phyloP scores from a whole-genome alignment of 345 rosid genomes.

The Sonneratia caseolaris region DNA sequence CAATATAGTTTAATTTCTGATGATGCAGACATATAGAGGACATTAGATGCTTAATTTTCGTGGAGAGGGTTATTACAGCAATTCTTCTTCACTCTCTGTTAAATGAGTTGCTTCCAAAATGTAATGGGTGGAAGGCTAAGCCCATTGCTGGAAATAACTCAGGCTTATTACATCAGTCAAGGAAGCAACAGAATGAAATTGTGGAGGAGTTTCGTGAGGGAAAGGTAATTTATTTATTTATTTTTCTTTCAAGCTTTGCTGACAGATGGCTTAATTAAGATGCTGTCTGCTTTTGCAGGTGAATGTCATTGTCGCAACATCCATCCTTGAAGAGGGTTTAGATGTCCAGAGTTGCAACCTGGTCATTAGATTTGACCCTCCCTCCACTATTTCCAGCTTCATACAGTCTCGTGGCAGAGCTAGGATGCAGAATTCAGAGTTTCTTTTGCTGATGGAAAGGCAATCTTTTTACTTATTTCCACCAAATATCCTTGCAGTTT shows the following conservation, averaged over 20 bases:
- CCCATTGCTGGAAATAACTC: conserved; percentile 67
- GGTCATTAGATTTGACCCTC: conserved; percentile 81
- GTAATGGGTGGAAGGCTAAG: conserved; percentile 46
- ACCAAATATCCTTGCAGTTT: not conserved
- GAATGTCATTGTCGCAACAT: conserved; percentile 80
- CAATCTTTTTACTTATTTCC: conserved; percentile 9
- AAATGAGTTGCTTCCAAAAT: conserved; percentile 45
- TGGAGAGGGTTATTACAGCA: conserved; percentile 66
- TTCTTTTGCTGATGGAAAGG: conserved; percentile 67
- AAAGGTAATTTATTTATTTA: conserved; percentile 28
- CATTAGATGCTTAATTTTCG: conserved; percentile 75
- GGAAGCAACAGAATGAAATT: conserved; percentile 56
- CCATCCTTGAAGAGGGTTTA: conserved; percentile 92
- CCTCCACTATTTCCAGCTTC: conserved; percentile 69
- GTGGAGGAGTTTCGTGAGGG: conserved; percentile 79
- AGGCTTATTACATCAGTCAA: conserved; percentile 43
- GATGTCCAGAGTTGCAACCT: conserved; percentile 89
- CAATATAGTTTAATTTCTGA: not conserved
- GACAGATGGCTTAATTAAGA: not conserved
- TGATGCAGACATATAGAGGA: conserved; percentile 40
- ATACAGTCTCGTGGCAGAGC: conserved; percentile 99
- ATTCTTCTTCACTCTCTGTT: conserved; percentile 47
- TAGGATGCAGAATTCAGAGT: conserved; percentile 74
- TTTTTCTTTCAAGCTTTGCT: not conserved
- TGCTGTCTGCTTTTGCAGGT: conserved; percentile 31